These are phyloP conservation scores for Chimonanthus salicifolius DNA, from an alignment of 164 flowering plant genomes.

Conservation along the genomic window DNA sequence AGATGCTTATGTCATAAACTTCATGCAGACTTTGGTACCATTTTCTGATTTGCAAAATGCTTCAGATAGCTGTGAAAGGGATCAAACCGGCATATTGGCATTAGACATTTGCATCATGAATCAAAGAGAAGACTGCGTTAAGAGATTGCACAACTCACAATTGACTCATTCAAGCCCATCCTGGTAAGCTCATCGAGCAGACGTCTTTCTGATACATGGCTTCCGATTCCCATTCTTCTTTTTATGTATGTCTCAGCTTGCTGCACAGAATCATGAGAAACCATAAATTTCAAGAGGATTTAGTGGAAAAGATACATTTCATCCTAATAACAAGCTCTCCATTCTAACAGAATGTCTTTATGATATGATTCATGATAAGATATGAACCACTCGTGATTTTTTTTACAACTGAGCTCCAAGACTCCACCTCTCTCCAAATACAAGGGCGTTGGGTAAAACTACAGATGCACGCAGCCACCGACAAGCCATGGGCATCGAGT, in stretches of 20 bases:
- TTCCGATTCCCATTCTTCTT: slow-evolving; percentile 94
- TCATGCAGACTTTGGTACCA: too few relatives aligned
- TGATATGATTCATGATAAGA: too few relatives aligned
- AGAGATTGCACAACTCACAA: slow-evolving; percentile 41
- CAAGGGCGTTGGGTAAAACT: too few relatives aligned
- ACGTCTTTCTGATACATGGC: slow-evolving; percentile 84
- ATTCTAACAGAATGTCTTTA: too few relatives aligned
- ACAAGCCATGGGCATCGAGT: too few relatives aligned
- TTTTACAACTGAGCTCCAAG: too few relatives aligned
- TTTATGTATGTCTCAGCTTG: slow-evolving; percentile 95
- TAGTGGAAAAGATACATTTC: neutral
- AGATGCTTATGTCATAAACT: too few relatives aligned
- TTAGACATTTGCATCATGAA: neutral
- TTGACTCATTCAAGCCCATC: slow-evolving; percentile 92
- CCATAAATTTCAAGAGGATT: neutral
- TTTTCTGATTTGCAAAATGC: too few relatives aligned
- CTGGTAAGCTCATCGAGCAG: slow-evolving; percentile 81
- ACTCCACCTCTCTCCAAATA: too few relatives aligned
- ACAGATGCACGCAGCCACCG: too few relatives aligned
- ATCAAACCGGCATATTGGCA: neutral
- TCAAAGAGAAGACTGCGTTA: neutral
- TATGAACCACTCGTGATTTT: too few relatives aligned
- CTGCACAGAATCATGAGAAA: slow-evolving; percentile 33
- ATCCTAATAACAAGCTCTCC: neutral
- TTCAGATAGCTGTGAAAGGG: too few relatives aligned